phyloP scores from a whole-genome alignment of 345 rosid genomes.

The Citrus mangshanensis region DNA sequence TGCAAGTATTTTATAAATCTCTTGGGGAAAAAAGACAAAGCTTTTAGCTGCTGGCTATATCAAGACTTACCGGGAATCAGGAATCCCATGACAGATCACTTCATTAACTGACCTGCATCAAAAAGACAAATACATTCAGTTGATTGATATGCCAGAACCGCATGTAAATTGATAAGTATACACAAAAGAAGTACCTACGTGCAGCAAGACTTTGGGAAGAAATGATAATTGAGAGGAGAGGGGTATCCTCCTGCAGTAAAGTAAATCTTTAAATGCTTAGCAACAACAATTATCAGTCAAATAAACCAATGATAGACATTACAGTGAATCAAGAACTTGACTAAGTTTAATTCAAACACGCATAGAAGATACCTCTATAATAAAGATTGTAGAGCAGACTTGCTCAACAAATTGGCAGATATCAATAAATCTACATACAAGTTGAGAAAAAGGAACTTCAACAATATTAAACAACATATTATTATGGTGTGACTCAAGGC shows the following conservation, averaged over 20 bases:
- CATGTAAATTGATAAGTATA: constrained; percentile 6
- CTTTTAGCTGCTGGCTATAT: background rate
- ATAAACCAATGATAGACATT: background rate
- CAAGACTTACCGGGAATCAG: constrained; percentile 79
- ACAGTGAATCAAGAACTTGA: background rate
- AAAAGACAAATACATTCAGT: constrained; percentile 13
- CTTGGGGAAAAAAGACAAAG: background rate
- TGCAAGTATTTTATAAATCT: background rate
- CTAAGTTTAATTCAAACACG: background rate
- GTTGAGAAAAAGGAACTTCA: background rate
- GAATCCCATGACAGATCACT: constrained; percentile 98
- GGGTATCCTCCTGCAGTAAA: constrained; percentile 83
- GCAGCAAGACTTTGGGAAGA: constrained; percentile 99
- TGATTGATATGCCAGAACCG: constrained; percentile 5
- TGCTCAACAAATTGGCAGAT: background rate
- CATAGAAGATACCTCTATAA: no score
- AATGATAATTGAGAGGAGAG: constrained; percentile 92
- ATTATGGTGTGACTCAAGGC: background rate
- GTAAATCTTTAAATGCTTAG: background rate
- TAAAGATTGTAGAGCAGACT: background rate
- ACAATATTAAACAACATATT: background rate
- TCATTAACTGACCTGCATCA: constrained; percentile 90
- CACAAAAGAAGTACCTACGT: constrained; percentile 73
- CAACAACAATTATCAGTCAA: background rate
- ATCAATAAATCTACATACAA: background rate